A percentile compares a stretch with the other conserved stretches of the same genome.
Evolutionary conservation across 2,329 filamentous ascomycete species (phyloP).

Genomic region (Ascochyta pisi): DNA sequence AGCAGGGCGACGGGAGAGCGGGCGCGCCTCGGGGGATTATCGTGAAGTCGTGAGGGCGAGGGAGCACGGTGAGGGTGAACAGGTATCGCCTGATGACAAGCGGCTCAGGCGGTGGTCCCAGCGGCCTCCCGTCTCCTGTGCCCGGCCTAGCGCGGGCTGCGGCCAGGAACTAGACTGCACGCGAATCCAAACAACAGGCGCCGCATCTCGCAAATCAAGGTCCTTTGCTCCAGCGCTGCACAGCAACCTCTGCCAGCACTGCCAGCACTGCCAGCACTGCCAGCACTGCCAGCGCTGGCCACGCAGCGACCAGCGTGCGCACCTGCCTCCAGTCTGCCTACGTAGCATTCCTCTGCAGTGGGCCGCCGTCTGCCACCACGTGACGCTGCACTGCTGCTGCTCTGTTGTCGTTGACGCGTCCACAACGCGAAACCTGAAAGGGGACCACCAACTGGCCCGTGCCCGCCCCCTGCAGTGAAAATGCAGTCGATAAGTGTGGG

Average conservation of each 20-base stretch:
- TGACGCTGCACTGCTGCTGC: constrained; percentile 8
- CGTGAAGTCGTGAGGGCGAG: constrained; percentile 31
- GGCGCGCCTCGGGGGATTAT: constrained; percentile 30
- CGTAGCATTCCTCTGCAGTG: constrained; percentile 4
- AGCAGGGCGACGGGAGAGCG: constrained; percentile 29
- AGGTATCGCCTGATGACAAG: constrained; percentile 11
- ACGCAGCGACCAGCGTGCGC: constrained; percentile 6
- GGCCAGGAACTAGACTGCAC: not conserved
- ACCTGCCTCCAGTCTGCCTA: not conserved
- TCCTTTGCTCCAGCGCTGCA: not conserved
- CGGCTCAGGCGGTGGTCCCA: not conserved
- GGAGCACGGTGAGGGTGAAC: constrained; percentile 9
- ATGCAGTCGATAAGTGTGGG: too few relatives aligned
- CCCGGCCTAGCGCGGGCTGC: not conserved
- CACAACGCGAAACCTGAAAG: constrained; percentile 2
- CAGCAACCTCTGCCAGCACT: not conserved
- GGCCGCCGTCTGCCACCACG: not conserved
- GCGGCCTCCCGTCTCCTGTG: not conserved
- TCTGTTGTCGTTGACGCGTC: constrained; percentile 6
- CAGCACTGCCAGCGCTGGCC: not conserved
- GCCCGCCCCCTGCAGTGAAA: not conserved
- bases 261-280: not conserved
- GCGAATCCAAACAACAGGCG: constrained; percentile 7
- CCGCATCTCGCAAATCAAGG: constrained; percentile 6
- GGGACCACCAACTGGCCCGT: not conserved